Evolutionary conservation across 805 yeast species (phyloP).

Genomic region (Kuraishia molischiana): DNA sequence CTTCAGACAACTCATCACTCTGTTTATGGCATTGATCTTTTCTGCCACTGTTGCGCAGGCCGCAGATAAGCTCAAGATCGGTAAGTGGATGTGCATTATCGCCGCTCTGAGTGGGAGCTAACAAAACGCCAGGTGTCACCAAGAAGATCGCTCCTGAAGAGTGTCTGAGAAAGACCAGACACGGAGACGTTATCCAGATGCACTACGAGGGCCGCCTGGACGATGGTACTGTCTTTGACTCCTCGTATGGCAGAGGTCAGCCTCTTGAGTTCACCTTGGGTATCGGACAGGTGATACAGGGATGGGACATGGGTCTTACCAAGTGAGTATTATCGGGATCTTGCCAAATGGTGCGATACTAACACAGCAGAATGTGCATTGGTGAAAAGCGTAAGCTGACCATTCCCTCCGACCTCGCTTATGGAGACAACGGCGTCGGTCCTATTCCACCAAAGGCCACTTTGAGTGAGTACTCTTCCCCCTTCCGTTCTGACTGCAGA

Average conservation of each 20-base stretch:
- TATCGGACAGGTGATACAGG: slow-evolving; percentile 67
- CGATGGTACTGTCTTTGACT: slow-evolving; percentile 68
- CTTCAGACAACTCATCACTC: background rate
- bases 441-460: slow-evolving; percentile 75
- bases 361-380: slow-evolving; percentile 52
- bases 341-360: background rate
- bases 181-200: slow-evolving; percentile 63
- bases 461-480: slow-evolving; percentile 20
- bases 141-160: slow-evolving; percentile 36
- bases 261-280: slow-evolving; percentile 76
- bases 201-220: slow-evolving; percentile 70
- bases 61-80: slow-evolving; percentile 2
- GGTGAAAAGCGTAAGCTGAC: slow-evolving; percentile 77
- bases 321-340: slow-evolving; percentile 20
- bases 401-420: slow-evolving; percentile 72
- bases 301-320: slow-evolving; percentile 84
- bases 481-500: background rate
- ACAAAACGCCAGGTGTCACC: slow-evolving; percentile 27
- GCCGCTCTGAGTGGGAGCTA: background rate
- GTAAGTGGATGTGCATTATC: slow-evolving; percentile 1
- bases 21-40: background rate
- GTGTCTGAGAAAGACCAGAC: slow-evolving; percentile 47
- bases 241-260: slow-evolving; percentile 49
- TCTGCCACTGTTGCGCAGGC: background rate
- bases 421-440: slow-evolving; percentile 68